A percentile compares a stretch with the other conserved stretches of the same genome.
Conservation (phyloP, 2,329 filamentous ascomycete genomes). For the Aspergillus piperis region DNA sequence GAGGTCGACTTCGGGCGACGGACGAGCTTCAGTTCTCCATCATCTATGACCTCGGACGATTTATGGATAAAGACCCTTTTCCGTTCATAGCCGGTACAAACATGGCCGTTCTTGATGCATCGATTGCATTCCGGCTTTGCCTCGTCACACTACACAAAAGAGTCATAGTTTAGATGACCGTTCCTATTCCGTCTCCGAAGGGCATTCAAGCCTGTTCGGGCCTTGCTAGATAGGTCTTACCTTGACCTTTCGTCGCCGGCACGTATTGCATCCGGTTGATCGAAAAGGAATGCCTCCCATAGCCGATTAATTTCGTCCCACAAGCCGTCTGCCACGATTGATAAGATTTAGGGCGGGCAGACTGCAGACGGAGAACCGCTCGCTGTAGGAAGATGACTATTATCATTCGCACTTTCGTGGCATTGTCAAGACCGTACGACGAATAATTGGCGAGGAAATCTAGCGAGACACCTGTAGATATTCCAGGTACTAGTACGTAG, state of each 20-base stretch:
- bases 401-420: neutral
- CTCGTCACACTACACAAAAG: conserved; percentile 24
- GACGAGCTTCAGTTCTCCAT: conserved; percentile 6
- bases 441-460: neutral
- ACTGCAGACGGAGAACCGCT: neutral
- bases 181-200: conserved; percentile 1
- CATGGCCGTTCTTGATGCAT: conserved; percentile 27
- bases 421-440: neutral
- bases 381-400: neutral
- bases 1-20: conserved; percentile 7
- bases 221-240: conserved; percentile 3
- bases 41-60: conserved; percentile 5
- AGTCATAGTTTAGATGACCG: conserved; percentile 9
- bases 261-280: conserved; percentile 25
- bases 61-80: conserved; percentile 20
- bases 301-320: neutral
- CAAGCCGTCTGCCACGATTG: too few relatives aligned
- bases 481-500: neutral
- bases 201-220: neutral
- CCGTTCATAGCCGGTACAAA: conserved; percentile 23
- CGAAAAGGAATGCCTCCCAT: conserved; percentile 23
- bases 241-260: conserved; percentile 23
- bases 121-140: conserved; percentile 23
- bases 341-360: neutral
- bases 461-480: neutral